phyloP scores from a whole-genome alignment of 805 yeast species.

The Kuraishia ogatae region DNA sequence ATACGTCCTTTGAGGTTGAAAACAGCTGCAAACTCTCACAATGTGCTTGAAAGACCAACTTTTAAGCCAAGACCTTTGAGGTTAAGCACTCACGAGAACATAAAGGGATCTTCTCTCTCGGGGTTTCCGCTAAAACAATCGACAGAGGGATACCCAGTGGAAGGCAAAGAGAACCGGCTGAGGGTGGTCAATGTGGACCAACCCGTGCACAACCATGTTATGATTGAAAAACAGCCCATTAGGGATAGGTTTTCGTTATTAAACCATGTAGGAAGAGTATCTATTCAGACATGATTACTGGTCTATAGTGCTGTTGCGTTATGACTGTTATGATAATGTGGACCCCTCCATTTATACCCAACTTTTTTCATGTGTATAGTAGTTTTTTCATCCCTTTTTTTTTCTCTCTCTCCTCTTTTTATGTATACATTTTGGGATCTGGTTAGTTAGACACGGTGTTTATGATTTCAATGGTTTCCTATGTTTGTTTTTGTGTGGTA shows the following conservation, averaged over 20 bases:
- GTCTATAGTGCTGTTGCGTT: neutral
- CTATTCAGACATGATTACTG: neutral
- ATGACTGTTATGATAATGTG: neutral
- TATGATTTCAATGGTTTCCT: neutral
- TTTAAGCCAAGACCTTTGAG: constrained; percentile 13
- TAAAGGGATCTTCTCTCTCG: neutral
- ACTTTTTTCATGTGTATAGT: neutral
- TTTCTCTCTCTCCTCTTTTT: neutral
- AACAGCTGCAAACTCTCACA: neutral
- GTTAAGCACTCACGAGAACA: constrained; percentile 3
- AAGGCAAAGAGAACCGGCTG: neutral
- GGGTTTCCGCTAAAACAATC: neutral
- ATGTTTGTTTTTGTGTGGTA: neutral
- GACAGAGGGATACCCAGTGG: neutral
- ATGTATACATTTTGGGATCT: neutral
- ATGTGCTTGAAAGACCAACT: constrained; percentile 1
- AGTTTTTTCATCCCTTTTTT: neutral
- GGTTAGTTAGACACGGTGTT: neutral
- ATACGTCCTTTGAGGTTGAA: neutral
- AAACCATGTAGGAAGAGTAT: neutral
- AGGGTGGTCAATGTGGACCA: neutral
- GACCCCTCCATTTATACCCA: neutral
- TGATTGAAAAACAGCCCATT: neutral
- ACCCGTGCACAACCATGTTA: neutral
- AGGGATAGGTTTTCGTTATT: neutral